Base-by-base conservation (phyloP, 108 stramenopile species). In the Discostella stelligeroides region DNA sequence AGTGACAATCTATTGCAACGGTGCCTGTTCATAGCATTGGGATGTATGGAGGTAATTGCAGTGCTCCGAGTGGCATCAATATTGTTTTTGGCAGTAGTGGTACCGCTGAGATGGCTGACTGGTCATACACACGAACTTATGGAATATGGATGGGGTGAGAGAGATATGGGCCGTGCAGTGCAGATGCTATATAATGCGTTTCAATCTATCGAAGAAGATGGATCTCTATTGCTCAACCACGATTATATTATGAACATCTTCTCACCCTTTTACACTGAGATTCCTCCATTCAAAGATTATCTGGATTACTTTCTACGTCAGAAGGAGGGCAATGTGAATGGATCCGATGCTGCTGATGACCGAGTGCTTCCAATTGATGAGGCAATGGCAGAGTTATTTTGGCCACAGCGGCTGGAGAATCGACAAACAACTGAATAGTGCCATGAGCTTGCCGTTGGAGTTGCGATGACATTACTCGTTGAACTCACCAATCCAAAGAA, bases 61-160 rank as follows among this genome's bases (percentile, higher is more conserved):
- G 57, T 48, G 28, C 48, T 62, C 21, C 42, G 68, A 42, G 59
- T 70, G 29, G 59, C 47, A 37, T 70, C 59, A 0, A 60, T 70
- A 27, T 29, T 70, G 14, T 23, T 43, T 50, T 25, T 70, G 24
- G 41, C 45, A 14, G 37, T 70, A 1, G 59, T 60, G 8, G 24
- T 69, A 4, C 68, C 59, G 7, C 24, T 58, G 24, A 50, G 67
- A 9, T 68, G 67, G 67, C 54, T 68, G 28, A 58, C 55, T 8
- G 68, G 28, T 1, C 60, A 60, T 4, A 45, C 60, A 20, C 68
- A 70, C 42, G 45, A 34, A 10, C 30, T 70, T 1, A 34, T 1
- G 2, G 41, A 70, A 10, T 37, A 11, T 5, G 20, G 27, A 4
- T 70, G 68, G 68, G 46, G 60, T 23, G 68, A 61, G 46, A 34